These are phyloP conservation scores for Fusarium cyanostomum DNA, from an alignment of 2,329 filamentous ascomycete species.

Conservation along the genomic window DNA sequence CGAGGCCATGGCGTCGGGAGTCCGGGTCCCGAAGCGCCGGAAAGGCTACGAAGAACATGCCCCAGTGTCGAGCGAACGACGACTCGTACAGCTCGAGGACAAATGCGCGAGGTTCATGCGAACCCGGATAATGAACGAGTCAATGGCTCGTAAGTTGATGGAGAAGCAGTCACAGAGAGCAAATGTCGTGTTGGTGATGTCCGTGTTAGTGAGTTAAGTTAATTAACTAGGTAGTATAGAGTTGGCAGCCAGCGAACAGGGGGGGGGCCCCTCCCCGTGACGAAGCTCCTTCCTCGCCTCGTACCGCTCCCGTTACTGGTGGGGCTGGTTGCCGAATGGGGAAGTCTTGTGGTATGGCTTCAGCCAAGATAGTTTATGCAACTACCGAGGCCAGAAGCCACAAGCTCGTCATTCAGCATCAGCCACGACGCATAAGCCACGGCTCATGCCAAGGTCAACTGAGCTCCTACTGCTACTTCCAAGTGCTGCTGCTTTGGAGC, in stretches of 20 bases:
- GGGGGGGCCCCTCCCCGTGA: constrained; percentile 32
- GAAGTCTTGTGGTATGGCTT: neutral
- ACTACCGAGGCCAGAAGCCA: constrained; percentile 17
- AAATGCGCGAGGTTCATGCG: constrained; percentile 18
- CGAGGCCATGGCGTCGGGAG: constrained; percentile 41
- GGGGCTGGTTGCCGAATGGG: neutral
- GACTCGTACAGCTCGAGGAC: neutral
- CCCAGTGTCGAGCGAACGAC: constrained; percentile 17
- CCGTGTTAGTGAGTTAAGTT: constrained; percentile 35
- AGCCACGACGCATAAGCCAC: constrained; percentile 18
- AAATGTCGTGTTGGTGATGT: constrained; percentile 26
- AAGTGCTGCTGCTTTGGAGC: constrained; percentile 2
- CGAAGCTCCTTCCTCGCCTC: constrained; percentile 11
- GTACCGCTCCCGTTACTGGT: constrained; percentile 8
- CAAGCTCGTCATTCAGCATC: constrained; percentile 26
- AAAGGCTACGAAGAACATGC: constrained; percentile 25
- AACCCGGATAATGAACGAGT: constrained; percentile 13
- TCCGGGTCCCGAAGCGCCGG: constrained; percentile 31
- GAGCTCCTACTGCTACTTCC: constrained; percentile 21
- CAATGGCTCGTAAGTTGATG: constrained; percentile 16
- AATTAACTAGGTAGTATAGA: too few species aligned
- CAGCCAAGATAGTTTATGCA: neutral
- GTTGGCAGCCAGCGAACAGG: constrained; percentile 9
- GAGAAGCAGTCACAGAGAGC: constrained; percentile 1
- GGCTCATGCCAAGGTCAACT: constrained; percentile 22